A percentile compares a stretch with the other conserved stretches of the same genome.
phyloP scores from a whole-genome alignment of 1,284 basidiomycete species.

The Rhodotorula mucilaginosa region DNA sequence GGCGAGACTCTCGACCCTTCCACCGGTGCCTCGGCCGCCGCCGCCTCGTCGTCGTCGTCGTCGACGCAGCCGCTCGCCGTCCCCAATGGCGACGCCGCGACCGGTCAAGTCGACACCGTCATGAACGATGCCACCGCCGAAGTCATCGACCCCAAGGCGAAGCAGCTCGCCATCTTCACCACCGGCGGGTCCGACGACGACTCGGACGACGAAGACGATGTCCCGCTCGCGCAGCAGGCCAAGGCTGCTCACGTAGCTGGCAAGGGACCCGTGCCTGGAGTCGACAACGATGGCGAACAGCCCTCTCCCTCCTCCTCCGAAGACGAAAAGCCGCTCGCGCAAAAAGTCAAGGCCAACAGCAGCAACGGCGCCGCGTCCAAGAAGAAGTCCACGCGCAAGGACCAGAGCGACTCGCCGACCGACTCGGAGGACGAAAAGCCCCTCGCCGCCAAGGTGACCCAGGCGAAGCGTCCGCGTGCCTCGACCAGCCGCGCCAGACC shows the following conservation, averaged over 20 bases:
- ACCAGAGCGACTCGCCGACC: background rate
- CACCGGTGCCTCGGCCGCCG: background rate
- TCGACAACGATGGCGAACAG: conserved; percentile 2
- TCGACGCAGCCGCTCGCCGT: conserved; percentile 3
- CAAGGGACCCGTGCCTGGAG: conserved; percentile 7
- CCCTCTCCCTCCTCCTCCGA: conserved; percentile 25
- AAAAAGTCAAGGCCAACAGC: conserved; percentile 19
- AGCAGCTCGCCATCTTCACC: conserved; percentile 38
- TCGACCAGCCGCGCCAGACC: conserved; percentile 54
- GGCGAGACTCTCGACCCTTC: conserved; percentile 10
- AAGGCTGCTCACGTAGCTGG: conserved; percentile 11
- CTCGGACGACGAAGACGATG: conserved; percentile 39
- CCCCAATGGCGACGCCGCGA: conserved; percentile 5
- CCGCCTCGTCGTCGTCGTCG: background rate
- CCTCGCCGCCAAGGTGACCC: conserved; percentile 57
- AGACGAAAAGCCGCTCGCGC: conserved; percentile 47
- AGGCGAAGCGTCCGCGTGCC: conserved; percentile 53
- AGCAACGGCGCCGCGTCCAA: background rate
- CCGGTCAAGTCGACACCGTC: conserved; percentile 24
- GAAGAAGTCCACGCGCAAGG: background rate
- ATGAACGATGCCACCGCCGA: conserved; percentile 33
- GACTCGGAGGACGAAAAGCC: conserved; percentile 67
- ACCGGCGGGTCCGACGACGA: conserved; percentile 25
- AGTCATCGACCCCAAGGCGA: conserved; percentile 33
- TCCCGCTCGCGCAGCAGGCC: conserved; percentile 41